Base-by-base conservation (phyloP, 2,329 filamentous ascomycete species). In the Zasmidium cellare region DNA sequence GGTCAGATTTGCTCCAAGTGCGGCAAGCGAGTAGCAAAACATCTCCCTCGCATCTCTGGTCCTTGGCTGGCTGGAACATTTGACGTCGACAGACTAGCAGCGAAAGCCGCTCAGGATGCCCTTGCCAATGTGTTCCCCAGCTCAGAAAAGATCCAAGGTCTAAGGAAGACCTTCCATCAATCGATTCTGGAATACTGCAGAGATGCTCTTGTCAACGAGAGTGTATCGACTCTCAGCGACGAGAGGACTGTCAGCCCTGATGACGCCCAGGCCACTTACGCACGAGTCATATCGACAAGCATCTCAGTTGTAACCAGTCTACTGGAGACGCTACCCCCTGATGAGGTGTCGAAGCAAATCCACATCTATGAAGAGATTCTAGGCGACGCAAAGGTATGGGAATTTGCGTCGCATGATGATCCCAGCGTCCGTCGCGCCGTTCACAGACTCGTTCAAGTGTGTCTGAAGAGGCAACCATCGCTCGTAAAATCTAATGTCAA, bases 21-120 rank as follows among this genome's bases (percentile, higher is more conserved):
- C 53, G 89, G 91, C 50, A 96, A 94, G 79, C 86, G 92, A 60
- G 90, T 96, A 76, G 91, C 91, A 61, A 90, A 85, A 62, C 82
- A 88, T 66, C 81, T 99, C 61, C 86, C 91, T 12, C 86, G 84
- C 59, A 80, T 96, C 35, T 87, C 96, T 47, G 92, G 89, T 9
- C 83, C 91, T n/a, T 99, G 96, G 94, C 82, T 97, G 12, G 89
- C 90, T 7, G 94, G 93, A 1, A 84, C 89, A 1, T 96, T 92
- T 71, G 94, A 99, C 73, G 88, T 85, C 64, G 93, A 99, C 70
- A 86, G 87, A 55, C 82, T 82, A 18, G 91, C 92, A 14, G 82
- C 89, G 7, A 85, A 87, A 57, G 86, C 90, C n/a, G 92, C 92
- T 1, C 82, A 84, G 58, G 87, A 93, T 47, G 89, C 92, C 0